Evolutionary conservation across 495 filamentous ascomycete species (phyloP).

Genomic region (Coniosporium apollinis): DNA sequence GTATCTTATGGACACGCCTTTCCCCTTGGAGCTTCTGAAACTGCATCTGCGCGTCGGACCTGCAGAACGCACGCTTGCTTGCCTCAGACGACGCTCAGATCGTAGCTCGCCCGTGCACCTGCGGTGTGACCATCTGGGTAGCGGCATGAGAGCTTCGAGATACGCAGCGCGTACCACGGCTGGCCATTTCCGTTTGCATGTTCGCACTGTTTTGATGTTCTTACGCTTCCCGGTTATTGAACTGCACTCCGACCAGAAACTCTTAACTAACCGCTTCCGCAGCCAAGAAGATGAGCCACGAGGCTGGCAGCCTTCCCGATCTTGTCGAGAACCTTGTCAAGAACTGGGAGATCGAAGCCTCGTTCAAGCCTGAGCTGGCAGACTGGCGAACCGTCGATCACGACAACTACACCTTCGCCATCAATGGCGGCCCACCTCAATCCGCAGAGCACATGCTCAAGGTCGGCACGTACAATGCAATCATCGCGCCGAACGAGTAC

Average conservation of each 20-base stretch:
- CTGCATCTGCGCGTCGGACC: no score
- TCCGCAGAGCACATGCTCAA: conserved; percentile 46
- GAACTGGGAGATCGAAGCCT: conserved; percentile 57
- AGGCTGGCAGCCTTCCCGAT: conserved; percentile 34
- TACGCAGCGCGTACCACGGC: no score
- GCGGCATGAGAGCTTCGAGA: no score
- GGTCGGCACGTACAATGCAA: conserved; percentile 51
- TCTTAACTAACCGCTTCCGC: neutral
- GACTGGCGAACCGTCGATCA: conserved; percentile 49
- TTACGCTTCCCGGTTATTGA: no score
- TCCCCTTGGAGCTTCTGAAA: no score
- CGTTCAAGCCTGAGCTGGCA: conserved; percentile 39
- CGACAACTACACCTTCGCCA: conserved; percentile 38
- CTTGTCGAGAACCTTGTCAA: conserved; percentile 55
- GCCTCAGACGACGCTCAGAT: no score
- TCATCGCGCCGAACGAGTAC: conserved; percentile 41
- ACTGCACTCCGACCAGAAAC: no score
- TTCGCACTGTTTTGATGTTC: no score
- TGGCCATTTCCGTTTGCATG: neutral
- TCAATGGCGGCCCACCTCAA: conserved; percentile 39
- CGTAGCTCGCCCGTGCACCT: no score
- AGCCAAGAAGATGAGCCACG: conserved; percentile 40
- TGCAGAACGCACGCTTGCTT: no score
- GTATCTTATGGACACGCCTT: no score
- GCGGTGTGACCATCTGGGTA: no score